Conservation (phyloP, 1,139 yeast species). For the Nakaseomyces sp. region DNA sequence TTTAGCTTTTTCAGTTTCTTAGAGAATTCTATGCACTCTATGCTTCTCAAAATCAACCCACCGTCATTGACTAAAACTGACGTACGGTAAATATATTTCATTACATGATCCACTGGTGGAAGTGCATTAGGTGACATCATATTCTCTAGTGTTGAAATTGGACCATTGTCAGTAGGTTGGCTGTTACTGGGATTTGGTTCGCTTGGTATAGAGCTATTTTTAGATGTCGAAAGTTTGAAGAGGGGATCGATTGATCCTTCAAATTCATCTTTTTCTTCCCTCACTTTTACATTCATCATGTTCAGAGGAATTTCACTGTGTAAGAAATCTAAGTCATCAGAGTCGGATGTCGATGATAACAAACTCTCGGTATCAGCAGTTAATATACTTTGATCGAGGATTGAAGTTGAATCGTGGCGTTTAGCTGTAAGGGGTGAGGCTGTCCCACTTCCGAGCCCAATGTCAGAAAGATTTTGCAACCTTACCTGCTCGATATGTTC, state of each 20-base stretch:
- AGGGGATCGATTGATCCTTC: conserved; percentile 7
- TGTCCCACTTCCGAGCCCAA: background rate
- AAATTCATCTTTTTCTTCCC: conserved; percentile 7
- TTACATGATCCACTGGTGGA: conserved; percentile 45
- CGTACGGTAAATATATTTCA: conserved; percentile 52
- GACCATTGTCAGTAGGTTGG: background rate
- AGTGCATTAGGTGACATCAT: conserved; percentile 46
- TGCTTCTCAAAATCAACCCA: conserved; percentile 52
- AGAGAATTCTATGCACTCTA: conserved; percentile 52
- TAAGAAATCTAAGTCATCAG: conserved; percentile 6
- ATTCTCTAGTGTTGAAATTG: conserved; percentile 39
- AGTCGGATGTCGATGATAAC: conserved; percentile 6
- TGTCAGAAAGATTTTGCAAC: conserved; percentile 5
- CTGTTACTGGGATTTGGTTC: background rate
- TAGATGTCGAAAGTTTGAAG: background rate
- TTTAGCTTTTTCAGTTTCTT: conserved; percentile 36
- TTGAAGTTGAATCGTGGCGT: background rate
- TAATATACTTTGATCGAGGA: background rate
- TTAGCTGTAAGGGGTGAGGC: background rate
- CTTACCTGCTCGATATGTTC: conserved; percentile 6
- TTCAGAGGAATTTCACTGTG: conserved; percentile 6
- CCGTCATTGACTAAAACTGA: conserved; percentile 55
- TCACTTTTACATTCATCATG: conserved; percentile 5
- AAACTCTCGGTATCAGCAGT: background rate
- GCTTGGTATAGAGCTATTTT: background rate